Evolutionary conservation across 208 protist species (phyloP), one percentile per base, ranked within the genome.

Genomic region (Leishmania tarentolae): DNA sequence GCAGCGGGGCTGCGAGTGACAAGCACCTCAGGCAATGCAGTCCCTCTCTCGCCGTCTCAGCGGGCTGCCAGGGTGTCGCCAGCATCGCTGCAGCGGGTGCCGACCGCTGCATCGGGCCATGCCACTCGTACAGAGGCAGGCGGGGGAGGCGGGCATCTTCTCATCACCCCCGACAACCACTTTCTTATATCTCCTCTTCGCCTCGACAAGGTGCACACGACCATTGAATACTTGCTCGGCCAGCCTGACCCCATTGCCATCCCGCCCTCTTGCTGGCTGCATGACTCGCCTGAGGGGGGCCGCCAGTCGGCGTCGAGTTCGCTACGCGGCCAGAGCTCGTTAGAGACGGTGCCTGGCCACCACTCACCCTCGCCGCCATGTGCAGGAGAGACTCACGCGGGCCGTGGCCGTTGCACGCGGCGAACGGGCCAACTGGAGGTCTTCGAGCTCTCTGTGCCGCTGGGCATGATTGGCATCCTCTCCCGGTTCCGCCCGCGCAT

Each of bases 401-500:
- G 24, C 53, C 21, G 56, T 42, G 81, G 81, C 31, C 76, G 81
- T 24, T 80, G 85, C 57, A 83, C 63, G 19, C 79, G 75, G 15
- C 79, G 66, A 44, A 83, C 76, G 19, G 83, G 74, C 46, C 72
- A 71, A 42, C 66, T 81, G 59, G 78, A 85, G 73, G 90, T 92
- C 28, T 85, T 71, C 50, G 87, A 88, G 78, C 75, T 92, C 31
- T 79, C 86, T 31, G 90, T 94, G 40, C 87, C 88, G 35, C 79
- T 94, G 46, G 90, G 90, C 28, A 79, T 90, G 73, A 82, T 94
- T 37, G 90, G 87, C 44, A 83, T 92, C 35, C 83, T 93, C 61
- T 91, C 90, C 3, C 86, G 90, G 66, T 92, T 88, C 75, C 88
- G 88, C 40, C 84, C 88, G 1, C 87, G 90, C 59, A 88, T 92